Conservation (phyloP, 2,329 filamentous ascomycete species). For the Chaetomium sp. region DNA sequence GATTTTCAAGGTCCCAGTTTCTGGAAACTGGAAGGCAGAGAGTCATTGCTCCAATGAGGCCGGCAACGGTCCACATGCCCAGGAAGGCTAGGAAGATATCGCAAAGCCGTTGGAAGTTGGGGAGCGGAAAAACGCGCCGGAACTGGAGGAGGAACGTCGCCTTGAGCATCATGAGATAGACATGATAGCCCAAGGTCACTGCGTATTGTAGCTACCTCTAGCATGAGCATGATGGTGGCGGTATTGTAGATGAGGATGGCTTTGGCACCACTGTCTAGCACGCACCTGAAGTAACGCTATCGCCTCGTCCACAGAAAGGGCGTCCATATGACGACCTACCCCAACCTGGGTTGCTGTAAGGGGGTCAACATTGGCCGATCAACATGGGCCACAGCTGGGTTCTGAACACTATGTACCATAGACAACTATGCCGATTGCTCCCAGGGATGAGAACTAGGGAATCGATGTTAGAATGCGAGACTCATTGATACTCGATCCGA, state of each 20-base stretch:
- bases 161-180: slow-evolving; percentile 40
- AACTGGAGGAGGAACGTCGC: slow-evolving; percentile 43
- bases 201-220: slow-evolving; percentile 1
- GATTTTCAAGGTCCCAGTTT: slow-evolving; percentile 16
- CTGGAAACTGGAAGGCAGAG: slow-evolving; percentile 36
- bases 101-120: slow-evolving; percentile 39
- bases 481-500: background rate
- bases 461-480: background rate
- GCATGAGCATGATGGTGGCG: background rate
- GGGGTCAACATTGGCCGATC: background rate
- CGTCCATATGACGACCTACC: slow-evolving; percentile 15
- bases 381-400: background rate
- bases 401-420: background rate
- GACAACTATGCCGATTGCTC: background rate
- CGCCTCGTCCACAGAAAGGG: background rate
- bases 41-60: slow-evolving; percentile 40
- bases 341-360: slow-evolving; percentile 5
- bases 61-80: slow-evolving; percentile 40
- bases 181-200: slow-evolving; percentile 36
- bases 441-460: background rate
- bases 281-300: slow-evolving; percentile 4
- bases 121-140: slow-evolving; percentile 41
- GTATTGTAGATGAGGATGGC: background rate
- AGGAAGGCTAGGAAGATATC: slow-evolving; percentile 38
- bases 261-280: background rate